Conservation (phyloP, 2,329 filamentous ascomycete genomes). For the Botryotinia convoluta region DNA sequence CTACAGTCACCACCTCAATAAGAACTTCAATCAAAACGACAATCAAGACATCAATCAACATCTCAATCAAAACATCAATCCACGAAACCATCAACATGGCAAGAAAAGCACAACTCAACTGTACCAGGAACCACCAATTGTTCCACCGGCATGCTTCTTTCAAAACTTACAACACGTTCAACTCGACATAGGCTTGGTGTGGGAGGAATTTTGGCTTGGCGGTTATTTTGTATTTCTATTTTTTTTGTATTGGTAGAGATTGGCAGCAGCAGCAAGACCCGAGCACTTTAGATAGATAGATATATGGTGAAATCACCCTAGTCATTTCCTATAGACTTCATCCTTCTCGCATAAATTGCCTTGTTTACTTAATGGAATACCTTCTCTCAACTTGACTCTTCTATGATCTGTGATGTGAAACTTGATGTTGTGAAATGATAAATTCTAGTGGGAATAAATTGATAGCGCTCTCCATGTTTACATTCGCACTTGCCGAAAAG, state of each 20-base stretch:
- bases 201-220: background rate
- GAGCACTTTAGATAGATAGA: constrained; percentile 2
- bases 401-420: background rate
- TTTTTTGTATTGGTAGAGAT: background rate
- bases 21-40: background rate
- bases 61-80: background rate
- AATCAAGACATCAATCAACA: background rate
- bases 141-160: background rate
- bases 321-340: background rate
- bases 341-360: background rate
- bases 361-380: background rate
- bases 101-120: background rate
- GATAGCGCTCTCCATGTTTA: too few relatives aligned
- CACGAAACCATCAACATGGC: background rate
- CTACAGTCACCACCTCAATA: background rate
- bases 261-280: constrained; percentile 13
- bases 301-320: background rate
- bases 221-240: background rate
- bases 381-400: background rate
- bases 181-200: background rate
- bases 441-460: background rate
- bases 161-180: background rate
- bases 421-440: background rate
- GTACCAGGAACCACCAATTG: background rate
- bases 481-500: background rate